phyloP scores from a whole-genome alignment of 192 early-diverging fungal genomes.

The Coemansia umbellata region DNA sequence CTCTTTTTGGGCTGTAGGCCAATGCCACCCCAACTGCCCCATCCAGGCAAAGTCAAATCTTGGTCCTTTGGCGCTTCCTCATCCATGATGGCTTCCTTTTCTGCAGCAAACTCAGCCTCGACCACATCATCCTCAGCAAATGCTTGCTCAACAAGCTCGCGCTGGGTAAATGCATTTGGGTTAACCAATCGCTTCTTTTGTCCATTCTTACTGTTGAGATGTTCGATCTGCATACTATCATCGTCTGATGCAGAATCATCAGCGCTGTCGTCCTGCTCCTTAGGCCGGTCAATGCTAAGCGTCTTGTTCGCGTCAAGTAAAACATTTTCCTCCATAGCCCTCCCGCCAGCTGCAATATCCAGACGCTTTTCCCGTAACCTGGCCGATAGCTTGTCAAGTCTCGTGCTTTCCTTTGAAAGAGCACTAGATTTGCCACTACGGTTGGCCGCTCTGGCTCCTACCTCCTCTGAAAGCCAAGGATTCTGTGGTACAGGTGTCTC shows the following conservation, averaged over 20 bases:
- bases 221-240: conserved; percentile 11
- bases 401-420: conserved; percentile 53
- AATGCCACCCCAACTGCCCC: conserved; percentile 83
- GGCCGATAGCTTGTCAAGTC: conserved; percentile 62
- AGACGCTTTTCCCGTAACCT: conserved; percentile 63
- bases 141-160: conserved; percentile 85
- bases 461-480: conserved; percentile 72
- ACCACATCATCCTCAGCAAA: conserved; percentile 94
- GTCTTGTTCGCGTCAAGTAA: conserved; percentile 70
- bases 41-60: conserved; percentile 88
- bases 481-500: conserved; percentile 35
- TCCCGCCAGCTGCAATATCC: neutral
- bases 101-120: conserved; percentile 81
- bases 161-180: conserved; percentile 60
- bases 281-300: conserved; percentile 11
- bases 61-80: conserved; percentile 75
- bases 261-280: conserved; percentile 3
- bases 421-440: conserved; percentile 49
- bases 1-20: conserved; percentile 62
- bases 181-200: conserved; percentile 47
- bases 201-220: conserved; percentile 21
- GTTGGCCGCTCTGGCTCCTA: conserved; percentile 16
- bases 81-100: conserved; percentile 68
- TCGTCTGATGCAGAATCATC: conserved; percentile 17
- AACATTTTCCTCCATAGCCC: conserved; percentile 54